Evolutionary conservation across 139 green algal genomes (phyloP).

Genomic region (Picochlorum sp.): DNA sequence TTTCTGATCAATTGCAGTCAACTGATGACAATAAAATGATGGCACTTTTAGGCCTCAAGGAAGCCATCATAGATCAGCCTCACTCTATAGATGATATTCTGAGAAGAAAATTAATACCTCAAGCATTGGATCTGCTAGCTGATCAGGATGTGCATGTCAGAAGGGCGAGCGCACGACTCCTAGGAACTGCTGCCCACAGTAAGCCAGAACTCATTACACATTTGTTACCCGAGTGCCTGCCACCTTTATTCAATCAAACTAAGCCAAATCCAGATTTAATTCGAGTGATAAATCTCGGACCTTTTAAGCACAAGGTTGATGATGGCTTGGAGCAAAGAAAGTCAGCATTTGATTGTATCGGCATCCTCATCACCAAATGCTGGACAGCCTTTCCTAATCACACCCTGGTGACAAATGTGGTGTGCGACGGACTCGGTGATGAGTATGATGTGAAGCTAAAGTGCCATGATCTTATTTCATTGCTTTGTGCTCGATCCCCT

Average conservation of each 20-base stretch:
- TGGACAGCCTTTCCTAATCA: conserved; percentile 22
- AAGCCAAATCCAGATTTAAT: conserved; percentile 56
- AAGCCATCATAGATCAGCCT: conserved; percentile 47
- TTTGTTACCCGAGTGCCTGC: conserved; percentile 55
- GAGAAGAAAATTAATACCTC: conserved; percentile 15
- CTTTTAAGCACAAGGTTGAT: conserved; percentile 90
- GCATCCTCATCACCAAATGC: conserved; percentile 68
- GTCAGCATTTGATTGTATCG: conserved; percentile 76
- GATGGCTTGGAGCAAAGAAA: conserved; percentile 97
- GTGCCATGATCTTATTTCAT: conserved; percentile 65
- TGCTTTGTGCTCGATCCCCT: conserved; percentile 51
- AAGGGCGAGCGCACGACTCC: conserved; percentile 59
- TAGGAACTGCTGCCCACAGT: conserved; percentile 57
- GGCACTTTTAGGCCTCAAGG: conserved; percentile 59
- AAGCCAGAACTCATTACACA: conserved; percentile 49
- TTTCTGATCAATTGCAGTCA: conserved; percentile 22
- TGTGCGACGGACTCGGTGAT: conserved; percentile 45
- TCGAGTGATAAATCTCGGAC: conserved; percentile 78
- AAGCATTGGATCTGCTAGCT: conserved; percentile 44
- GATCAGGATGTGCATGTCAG: conserved; percentile 50
- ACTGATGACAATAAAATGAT: conserved; percentile 14
- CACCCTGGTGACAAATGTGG: conserved; percentile 30
- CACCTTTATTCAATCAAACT: conserved; percentile 79
- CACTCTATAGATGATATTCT: conserved; percentile 60
- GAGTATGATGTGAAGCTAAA: conserved; percentile 82